A percentile compares a stretch with the other conserved stretches of the same genome.
These are phyloP conservation scores for Kodamaea restingae DNA, from an alignment of 805 yeast species.

Conservation along the genomic window DNA sequence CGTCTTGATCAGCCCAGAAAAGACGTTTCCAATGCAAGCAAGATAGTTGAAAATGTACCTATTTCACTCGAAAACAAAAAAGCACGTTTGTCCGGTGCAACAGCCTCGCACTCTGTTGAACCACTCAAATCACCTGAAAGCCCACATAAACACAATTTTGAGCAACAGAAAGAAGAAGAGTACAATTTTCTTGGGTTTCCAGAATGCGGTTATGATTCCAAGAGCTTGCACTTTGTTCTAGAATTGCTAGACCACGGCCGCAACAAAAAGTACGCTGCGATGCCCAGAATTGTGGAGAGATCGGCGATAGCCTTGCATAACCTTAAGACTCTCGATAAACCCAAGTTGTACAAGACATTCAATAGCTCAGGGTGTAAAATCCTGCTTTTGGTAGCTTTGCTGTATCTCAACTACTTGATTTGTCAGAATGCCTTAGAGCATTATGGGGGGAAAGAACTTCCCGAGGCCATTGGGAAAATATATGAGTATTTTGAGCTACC, in stretches of 20 bases:
- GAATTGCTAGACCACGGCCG: constrained; percentile 22
- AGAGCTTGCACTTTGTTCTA: constrained; percentile 14
- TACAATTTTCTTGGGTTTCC: neutral
- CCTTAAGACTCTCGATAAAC: constrained; percentile 6
- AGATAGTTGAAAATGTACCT: no score
- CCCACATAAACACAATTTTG: no score
- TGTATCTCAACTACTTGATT: constrained; percentile 18
- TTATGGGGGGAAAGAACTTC: neutral
- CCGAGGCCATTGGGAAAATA: constrained; percentile 5
- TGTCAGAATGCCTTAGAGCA: constrained; percentile 11
- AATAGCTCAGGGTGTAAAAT: constrained; percentile 19
- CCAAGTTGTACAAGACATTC: constrained; percentile 15
- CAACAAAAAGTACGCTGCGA: constrained; percentile 9
- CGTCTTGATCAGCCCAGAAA: no score
- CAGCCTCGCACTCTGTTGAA: no score
- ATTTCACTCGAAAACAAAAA: no score
- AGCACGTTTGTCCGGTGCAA: no score
- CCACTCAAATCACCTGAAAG: no score
- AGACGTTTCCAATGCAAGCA: no score
- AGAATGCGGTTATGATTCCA: neutral
- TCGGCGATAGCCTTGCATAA: neutral
- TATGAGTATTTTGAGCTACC: constrained; percentile 21
- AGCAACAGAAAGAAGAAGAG: no score
- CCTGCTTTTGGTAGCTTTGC: constrained; percentile 16
- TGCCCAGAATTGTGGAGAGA: constrained; percentile 2